Evolutionary conservation across 1,139 yeast genomes (phyloP).

Genomic region (Barnettozyma hawaiiensis): DNA sequence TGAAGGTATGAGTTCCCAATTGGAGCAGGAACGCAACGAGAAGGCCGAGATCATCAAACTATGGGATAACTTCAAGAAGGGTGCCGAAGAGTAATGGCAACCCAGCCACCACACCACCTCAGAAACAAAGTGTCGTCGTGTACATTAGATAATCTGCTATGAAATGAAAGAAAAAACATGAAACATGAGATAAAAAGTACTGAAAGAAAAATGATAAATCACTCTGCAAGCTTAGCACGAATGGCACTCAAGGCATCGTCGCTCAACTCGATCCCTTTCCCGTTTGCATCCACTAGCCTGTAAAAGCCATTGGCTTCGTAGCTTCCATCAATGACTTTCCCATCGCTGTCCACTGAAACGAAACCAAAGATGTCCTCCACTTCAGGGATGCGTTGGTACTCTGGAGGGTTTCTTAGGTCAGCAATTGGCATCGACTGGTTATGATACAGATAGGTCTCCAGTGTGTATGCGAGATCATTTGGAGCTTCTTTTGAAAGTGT

Average conservation of each 20-base stretch:
- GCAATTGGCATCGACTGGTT: constrained; percentile 61
- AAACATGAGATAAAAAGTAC: not conserved
- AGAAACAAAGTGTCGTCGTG: not conserved
- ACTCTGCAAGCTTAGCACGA: not conserved
- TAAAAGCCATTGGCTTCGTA: constrained; percentile 60
- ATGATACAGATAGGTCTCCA: constrained; percentile 59
- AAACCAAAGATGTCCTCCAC: constrained; percentile 71
- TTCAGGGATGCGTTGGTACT: constrained; percentile 65
- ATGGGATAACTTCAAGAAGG: constrained; percentile 38
- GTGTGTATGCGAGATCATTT: constrained; percentile 51
- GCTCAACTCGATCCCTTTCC: constrained; percentile 54
- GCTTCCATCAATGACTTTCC: constrained; percentile 48
- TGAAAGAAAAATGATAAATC: not conserved
- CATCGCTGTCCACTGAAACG: constrained; percentile 52
- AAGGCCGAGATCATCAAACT: constrained; percentile 49
- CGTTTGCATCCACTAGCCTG: constrained; percentile 43
- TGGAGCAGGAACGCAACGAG: constrained; percentile 46
- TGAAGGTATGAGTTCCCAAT: constrained; percentile 38
- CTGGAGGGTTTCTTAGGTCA: constrained; percentile 64
- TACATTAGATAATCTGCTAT: constrained; percentile 1
- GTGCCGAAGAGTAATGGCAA: not conserved
- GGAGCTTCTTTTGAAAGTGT: constrained; percentile 30
- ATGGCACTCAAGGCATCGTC: constrained; percentile 44
- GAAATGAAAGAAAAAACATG: not conserved
- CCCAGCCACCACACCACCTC: not conserved